phyloP scores from a whole-genome alignment of 331 rosid genomes.

The Rhamnella rubrinervis region DNA sequence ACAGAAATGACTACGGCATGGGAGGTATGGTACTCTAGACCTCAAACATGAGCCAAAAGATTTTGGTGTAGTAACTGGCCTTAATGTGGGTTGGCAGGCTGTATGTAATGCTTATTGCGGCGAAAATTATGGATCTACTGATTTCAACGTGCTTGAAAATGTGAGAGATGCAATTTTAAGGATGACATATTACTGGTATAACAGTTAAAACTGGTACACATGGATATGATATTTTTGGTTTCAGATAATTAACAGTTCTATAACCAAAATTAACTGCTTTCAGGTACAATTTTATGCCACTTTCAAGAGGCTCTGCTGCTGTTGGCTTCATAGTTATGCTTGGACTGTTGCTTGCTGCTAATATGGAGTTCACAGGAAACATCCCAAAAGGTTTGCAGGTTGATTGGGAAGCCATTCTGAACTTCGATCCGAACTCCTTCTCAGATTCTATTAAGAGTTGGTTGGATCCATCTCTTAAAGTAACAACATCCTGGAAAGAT shows the following conservation, averaged over 20 bases:
- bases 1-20: slow-evolving; percentile 85
- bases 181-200: slow-evolving; percentile 95
- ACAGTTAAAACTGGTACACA: slow-evolving; percentile 16
- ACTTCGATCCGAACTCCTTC: slow-evolving; percentile 63
- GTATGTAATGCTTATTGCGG: slow-evolving; percentile 82
- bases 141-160: slow-evolving; percentile 61
- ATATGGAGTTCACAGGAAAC: slow-evolving; percentile 82
- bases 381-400: slow-evolving; percentile 71
- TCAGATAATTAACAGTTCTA: slow-evolving; percentile 2
- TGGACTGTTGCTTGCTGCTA: slow-evolving; percentile 86
- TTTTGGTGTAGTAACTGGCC: neutral
- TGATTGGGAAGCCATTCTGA: slow-evolving; percentile 92
- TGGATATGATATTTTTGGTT: slow-evolving; percentile 2
- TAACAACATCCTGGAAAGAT: slow-evolving; percentile 86
- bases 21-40: slow-evolving; percentile 67
- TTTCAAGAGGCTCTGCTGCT: slow-evolving; percentile 85
- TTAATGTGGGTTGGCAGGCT: slow-evolving; percentile 46
- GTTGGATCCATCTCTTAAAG: slow-evolving; percentile 82
- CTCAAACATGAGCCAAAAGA: neutral
- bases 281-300: slow-evolving; percentile 98
- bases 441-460: slow-evolving; percentile 72
- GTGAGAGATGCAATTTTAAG: slow-evolving; percentile 91
- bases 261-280: slow-evolving; percentile 13
- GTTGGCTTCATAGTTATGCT: slow-evolving; percentile 83
- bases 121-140: slow-evolving; percentile 76